Conservation (phyloP, 306 rosid genomes). For the Luffa aegyptiaca region DNA sequence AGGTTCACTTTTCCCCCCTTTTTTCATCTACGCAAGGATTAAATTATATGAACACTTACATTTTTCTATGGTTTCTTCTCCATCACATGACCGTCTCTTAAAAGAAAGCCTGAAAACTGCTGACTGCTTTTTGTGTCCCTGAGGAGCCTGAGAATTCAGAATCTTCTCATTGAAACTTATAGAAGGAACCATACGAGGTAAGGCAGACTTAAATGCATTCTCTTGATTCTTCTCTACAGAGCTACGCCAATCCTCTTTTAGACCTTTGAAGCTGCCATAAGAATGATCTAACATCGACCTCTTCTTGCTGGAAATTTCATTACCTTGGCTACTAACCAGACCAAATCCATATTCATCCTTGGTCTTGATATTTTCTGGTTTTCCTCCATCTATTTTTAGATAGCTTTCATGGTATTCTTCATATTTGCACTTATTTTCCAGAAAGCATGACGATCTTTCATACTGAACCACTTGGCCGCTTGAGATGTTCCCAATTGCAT, state of each 20-base stretch:
- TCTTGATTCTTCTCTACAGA: slow-evolving; percentile 30
- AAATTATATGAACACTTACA: slow-evolving; percentile 33
- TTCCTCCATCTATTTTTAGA: slow-evolving; percentile 57
- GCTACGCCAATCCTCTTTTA: slow-evolving; percentile 35
- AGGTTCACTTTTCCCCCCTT: neutral
- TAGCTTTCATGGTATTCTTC: slow-evolving; percentile 66
- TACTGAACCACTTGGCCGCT: slow-evolving; percentile 67
- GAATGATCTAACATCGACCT: slow-evolving; percentile 27
- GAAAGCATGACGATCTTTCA: slow-evolving; percentile 61
- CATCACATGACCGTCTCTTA: slow-evolving; percentile 67
- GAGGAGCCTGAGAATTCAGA: slow-evolving; percentile 26
- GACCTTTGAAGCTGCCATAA: slow-evolving; percentile 55
- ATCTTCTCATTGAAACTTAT: slow-evolving; percentile 65
- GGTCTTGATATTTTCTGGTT: slow-evolving; percentile 22
- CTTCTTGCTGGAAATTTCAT: slow-evolving; percentile 25
- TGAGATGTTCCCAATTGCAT: slow-evolving; percentile 38
- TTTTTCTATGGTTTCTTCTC: slow-evolving; percentile 45
- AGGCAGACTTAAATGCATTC: slow-evolving; percentile 15
- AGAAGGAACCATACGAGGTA: slow-evolving; percentile 34
- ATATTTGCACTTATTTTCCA: slow-evolving; percentile 46
- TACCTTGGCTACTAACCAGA: slow-evolving; percentile 15
- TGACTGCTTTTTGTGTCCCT: slow-evolving; percentile 43
- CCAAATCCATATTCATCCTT: slow-evolving; percentile 31
- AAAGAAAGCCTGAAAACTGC: slow-evolving; percentile 70
- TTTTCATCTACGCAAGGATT: neutral